These are phyloP conservation scores for Colletotrichum sp. DNA, from an alignment of 2,329 filamentous ascomycete species.

Conservation along the genomic window DNA sequence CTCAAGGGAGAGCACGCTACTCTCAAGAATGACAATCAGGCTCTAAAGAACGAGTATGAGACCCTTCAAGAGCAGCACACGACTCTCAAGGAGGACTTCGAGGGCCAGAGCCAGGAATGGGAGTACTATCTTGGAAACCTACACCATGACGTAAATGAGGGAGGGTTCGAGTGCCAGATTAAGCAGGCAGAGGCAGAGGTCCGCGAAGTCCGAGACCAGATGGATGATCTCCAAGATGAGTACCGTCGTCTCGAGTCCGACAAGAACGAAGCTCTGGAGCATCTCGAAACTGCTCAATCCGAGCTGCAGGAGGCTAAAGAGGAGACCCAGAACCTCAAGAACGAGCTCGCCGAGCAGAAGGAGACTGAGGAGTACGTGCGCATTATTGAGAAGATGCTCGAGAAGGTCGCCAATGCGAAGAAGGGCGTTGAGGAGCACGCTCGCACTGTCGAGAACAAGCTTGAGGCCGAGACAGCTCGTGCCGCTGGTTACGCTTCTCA, in stretches of 20 bases:
- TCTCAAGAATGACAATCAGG: not conserved
- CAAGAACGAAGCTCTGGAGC: not conserved
- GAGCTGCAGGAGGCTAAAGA: not conserved
- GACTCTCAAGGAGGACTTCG: not conserved
- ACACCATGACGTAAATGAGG: no score
- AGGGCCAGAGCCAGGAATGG: not conserved
- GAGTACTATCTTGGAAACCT: not conserved
- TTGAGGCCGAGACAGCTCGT: constrained; percentile 31
- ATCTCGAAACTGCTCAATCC: not conserved
- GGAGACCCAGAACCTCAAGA: not conserved
- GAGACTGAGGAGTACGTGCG: not conserved
- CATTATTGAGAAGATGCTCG: not conserved
- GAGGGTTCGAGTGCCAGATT: no score
- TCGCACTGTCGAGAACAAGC: not conserved
- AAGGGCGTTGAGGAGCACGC: not conserved
- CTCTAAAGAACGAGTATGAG: not conserved
- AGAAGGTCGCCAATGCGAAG: not conserved
- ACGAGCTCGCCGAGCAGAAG: not conserved
- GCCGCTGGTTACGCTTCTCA: not conserved
- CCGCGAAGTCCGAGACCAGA: not conserved
- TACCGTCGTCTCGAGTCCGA: not conserved
- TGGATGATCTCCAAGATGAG: not conserved
- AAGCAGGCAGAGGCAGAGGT: not conserved
- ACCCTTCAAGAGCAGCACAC: not conserved
- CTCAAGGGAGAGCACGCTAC: not conserved